Conservation (phyloP, 2,329 filamentous ascomycete species). For the Chaetomiaceae sp. region DNA sequence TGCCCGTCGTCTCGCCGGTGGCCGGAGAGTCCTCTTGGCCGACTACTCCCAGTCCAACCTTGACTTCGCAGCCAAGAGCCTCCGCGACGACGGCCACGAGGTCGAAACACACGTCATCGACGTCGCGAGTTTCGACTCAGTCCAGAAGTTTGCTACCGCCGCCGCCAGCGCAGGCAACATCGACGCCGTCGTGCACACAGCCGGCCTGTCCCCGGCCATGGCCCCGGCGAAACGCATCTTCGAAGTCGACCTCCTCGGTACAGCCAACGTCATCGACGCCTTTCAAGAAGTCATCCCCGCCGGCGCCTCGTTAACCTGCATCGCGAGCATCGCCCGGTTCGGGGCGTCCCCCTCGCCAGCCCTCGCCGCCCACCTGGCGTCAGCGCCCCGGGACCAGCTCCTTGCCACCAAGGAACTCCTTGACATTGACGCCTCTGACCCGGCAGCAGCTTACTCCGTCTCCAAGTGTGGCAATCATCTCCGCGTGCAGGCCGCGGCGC, state of each 20-base stretch:
- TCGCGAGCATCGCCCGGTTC: slow-evolving; percentile 25
- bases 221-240: slow-evolving; percentile 20
- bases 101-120: slow-evolving; percentile 22
- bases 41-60: slow-evolving; percentile 20
- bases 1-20: slow-evolving; percentile 13
- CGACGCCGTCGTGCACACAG: slow-evolving; percentile 22
- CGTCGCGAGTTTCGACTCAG: slow-evolving; percentile 19
- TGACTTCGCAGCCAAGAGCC: slow-evolving; percentile 14
- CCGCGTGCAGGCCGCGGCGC: slow-evolving; percentile 16
- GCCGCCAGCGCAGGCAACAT: slow-evolving; percentile 12
- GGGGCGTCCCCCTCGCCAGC: slow-evolving; percentile 11
- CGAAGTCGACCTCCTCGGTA: slow-evolving; percentile 26
- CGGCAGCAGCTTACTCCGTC: slow-evolving; percentile 10
- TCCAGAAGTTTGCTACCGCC: slow-evolving; percentile 18
- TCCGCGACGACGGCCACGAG: slow-evolving; percentile 22
- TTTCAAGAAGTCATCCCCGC: slow-evolving; percentile 17
- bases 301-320: slow-evolving; percentile 21
- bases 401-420: slow-evolving; percentile 11
- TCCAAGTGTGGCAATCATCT: slow-evolving; percentile 19
- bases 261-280: slow-evolving; percentile 26
- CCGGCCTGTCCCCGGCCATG: slow-evolving; percentile 22
- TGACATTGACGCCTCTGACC: background rate
- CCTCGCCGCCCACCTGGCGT: slow-evolving; percentile 12
- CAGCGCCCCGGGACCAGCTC: slow-evolving; percentile 13
- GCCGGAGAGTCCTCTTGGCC: slow-evolving; percentile 12